phyloP scores from a whole-genome alignment of 441 rosid species.

The Pelargonium citronellum region DNA sequence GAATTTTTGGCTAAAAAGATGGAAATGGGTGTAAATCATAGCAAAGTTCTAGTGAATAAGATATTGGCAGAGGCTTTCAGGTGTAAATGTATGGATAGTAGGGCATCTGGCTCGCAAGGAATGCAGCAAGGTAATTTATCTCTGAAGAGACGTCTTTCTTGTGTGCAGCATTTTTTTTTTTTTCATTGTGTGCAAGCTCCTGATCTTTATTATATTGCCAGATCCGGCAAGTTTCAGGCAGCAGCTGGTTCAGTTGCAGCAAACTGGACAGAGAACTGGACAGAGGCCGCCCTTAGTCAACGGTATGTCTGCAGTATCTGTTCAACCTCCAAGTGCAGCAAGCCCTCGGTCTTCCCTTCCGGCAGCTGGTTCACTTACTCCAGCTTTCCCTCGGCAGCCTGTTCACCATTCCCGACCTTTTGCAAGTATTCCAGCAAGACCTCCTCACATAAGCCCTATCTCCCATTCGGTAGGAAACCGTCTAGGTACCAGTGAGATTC shows the following conservation, averaged over 20 bases:
- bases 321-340: constrained; percentile 16
- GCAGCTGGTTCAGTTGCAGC: constrained; percentile 43
- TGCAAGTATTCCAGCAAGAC: constrained; percentile 38
- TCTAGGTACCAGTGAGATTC: constrained; percentile 40
- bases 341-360: constrained; percentile 20
- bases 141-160: not conserved
- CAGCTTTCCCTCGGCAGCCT: constrained; percentile 26
- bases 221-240: constrained; percentile 37
- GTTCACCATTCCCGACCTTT: constrained; percentile 22
- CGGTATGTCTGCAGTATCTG: constrained; percentile 17
- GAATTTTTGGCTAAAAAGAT: constrained; percentile 34
- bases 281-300: constrained; percentile 30
- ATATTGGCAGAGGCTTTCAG: constrained; percentile 67
- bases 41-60: constrained; percentile 51
- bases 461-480: constrained; percentile 35
- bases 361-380: constrained; percentile 13
- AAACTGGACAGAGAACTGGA: constrained; percentile 24
- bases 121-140: constrained; percentile 44
- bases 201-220: constrained; percentile 27
- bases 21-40: constrained; percentile 36
- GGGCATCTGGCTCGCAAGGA: constrained; percentile 26
- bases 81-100: constrained; percentile 47
- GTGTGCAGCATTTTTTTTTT: not conserved
- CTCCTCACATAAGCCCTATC: constrained; percentile 39
- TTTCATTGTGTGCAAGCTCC: constrained; percentile 9